phyloP scores from a whole-genome alignment of 225 moss, liverwort and hornwort genomes.

The Pseudoscleropodium purum region DNA sequence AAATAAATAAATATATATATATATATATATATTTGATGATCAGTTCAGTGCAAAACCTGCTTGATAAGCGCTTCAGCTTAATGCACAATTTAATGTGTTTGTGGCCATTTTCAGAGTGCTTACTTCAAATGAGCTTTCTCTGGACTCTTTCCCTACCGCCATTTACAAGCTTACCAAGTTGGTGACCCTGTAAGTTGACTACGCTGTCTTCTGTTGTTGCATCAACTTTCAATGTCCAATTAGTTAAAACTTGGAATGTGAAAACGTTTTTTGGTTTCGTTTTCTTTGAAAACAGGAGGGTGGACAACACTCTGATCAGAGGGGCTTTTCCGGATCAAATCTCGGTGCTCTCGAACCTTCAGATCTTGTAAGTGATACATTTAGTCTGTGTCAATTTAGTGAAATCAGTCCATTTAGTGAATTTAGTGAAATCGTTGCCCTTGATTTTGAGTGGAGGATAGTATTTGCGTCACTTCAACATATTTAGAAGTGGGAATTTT shows the following conservation, averaged over 20 bases:
- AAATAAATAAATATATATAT: too few relatives aligned
- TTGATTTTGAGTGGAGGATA: not conserved
- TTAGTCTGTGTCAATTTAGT: not conserved
- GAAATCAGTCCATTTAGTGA: not conserved
- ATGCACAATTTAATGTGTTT: not conserved
- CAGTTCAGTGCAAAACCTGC: not conserved
- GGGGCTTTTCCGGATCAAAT: slow-evolving; percentile 13
- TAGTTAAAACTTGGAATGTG: not conserved
- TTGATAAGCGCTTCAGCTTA: not conserved
- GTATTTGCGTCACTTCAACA: too few relatives aligned
- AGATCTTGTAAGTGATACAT: slow-evolving; percentile 15
- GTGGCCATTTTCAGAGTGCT: slow-evolving; percentile 19
- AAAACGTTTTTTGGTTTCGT: not conserved
- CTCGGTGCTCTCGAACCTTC: slow-evolving; percentile 13
- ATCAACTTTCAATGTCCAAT: not conserved
- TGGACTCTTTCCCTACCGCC: slow-evolving; percentile 11
- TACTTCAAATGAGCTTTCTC: slow-evolving; percentile 37
- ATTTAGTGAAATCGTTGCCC: not conserved
- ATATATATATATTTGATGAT: not conserved
- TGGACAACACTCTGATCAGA: slow-evolving; percentile 35
- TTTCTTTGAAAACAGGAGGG: not conserved
- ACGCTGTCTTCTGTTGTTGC: too few relatives aligned
- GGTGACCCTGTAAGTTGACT: slow-evolving; percentile 15
- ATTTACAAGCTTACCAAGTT: slow-evolving; percentile 25
- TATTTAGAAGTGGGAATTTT: too few relatives aligned